phyloP scores from a whole-genome alignment of 1,284 basidiomycete genomes.

The Boletus mariae region DNA sequence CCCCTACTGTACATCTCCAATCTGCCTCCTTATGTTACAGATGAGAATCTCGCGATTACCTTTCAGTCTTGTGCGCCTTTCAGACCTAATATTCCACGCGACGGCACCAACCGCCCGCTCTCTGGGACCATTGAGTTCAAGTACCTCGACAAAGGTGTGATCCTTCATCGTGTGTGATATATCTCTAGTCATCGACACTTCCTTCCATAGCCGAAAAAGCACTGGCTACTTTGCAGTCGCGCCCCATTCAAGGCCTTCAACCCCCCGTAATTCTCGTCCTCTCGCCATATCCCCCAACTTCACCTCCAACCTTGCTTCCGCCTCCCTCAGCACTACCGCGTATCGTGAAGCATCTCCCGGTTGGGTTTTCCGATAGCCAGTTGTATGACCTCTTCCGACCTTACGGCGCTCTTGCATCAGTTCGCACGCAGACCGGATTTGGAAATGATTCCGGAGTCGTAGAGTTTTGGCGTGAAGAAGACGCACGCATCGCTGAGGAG shows the following conservation, averaged over 20 bases:
- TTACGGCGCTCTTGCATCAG: constrained; percentile 69
- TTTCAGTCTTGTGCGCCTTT: constrained; percentile 74
- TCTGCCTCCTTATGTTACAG: constrained; percentile 64
- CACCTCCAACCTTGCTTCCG: constrained; percentile 66
- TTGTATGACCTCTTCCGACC: constrained; percentile 75
- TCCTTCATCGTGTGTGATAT: constrained; percentile 9
- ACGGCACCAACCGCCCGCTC: constrained; percentile 48
- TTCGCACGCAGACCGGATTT: constrained; percentile 66
- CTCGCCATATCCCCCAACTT: constrained; percentile 71
- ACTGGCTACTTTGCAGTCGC: constrained; percentile 73
- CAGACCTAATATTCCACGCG: constrained; percentile 68
- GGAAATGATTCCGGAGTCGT: constrained; percentile 71
- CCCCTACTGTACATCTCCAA: constrained; percentile 74
- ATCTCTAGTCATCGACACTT: constrained; percentile 5
- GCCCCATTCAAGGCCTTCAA: constrained; percentile 57
- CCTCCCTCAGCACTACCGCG: constrained; percentile 70
- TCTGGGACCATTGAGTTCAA: constrained; percentile 76
- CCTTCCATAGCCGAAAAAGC: constrained; percentile 75
- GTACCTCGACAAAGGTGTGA: constrained; percentile 70
- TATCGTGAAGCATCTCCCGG: constrained; percentile 73
- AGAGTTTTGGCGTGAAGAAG: constrained; percentile 87
- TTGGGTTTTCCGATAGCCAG: constrained; percentile 65
- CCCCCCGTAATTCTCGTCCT: constrained; percentile 60
- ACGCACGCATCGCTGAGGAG: constrained; percentile 73
- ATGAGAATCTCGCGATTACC: constrained; percentile 68